Conservation (phyloP, 805 yeast genomes). For the Scheffersomyces spartinae region DNA sequence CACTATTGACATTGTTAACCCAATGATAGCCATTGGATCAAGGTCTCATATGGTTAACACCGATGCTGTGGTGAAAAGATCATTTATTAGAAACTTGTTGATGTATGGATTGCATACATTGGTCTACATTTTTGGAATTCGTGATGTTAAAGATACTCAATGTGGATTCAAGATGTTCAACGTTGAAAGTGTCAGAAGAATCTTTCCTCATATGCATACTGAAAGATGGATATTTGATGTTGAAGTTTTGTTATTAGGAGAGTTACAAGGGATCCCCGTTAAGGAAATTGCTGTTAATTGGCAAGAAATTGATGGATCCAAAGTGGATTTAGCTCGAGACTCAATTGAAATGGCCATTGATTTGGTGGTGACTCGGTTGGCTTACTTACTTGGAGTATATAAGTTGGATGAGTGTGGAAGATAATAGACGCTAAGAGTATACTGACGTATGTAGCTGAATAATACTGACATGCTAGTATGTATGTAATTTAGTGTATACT, state of each 20-base stretch:
- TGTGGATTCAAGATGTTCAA: slow-evolving; percentile 95
- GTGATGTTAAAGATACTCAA: slow-evolving; percentile 84
- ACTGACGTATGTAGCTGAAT: too few relatives aligned
- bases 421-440: too few relatives aligned
- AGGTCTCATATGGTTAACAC: slow-evolving; percentile 95
- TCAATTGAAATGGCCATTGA: slow-evolving; percentile 90
- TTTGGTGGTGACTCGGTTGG: slow-evolving; percentile 79
- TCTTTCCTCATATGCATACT: slow-evolving; percentile 88
- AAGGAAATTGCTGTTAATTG: slow-evolving; percentile 81
- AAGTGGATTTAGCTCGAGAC: slow-evolving; percentile 85
- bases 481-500: too few relatives aligned
- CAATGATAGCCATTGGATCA: slow-evolving; percentile 78
- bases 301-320: slow-evolving; percentile 96
- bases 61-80: slow-evolving; percentile 92
- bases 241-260: slow-evolving; percentile 75
- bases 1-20: too few relatives aligned
- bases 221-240: slow-evolving; percentile 99
- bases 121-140: slow-evolving; percentile 80
- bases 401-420: slow-evolving; percentile 16
- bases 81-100: slow-evolving; percentile 75
- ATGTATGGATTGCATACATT: slow-evolving; percentile 88
- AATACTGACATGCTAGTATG: too few relatives aligned
- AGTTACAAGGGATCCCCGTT: slow-evolving; percentile 53
- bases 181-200: slow-evolving; percentile 44
- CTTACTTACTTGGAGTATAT: slow-evolving; percentile 79